Conservation (phyloP, 768 basidiomycete genomes). For the Dentipellis sp. region DNA sequence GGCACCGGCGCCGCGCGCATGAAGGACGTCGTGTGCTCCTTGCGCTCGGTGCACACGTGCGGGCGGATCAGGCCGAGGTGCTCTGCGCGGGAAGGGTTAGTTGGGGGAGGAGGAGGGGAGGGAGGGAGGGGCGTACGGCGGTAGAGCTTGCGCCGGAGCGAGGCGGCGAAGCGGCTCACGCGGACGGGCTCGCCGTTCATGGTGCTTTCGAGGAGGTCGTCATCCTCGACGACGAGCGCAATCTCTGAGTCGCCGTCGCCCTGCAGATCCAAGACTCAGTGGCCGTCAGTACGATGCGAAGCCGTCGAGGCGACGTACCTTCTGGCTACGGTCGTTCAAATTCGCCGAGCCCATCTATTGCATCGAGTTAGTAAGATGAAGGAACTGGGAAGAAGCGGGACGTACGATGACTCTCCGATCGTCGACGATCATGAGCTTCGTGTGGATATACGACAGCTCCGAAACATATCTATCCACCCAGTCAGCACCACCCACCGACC, state of each 20-base stretch:
- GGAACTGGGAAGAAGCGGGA: constrained; percentile 6
- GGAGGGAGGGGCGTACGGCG: constrained; percentile 38
- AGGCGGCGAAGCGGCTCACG: constrained; percentile 75
- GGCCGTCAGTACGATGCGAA: background rate
- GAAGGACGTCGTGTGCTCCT: constrained; percentile 38
- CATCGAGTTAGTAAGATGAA: background rate
- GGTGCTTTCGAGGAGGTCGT: constrained; percentile 57
- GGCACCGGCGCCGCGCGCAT: constrained; percentile 76
- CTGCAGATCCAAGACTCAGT: constrained; percentile 22
- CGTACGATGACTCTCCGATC: constrained; percentile 82
- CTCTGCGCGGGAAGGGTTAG: constrained; percentile 34
- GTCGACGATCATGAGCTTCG: constrained; percentile 92
- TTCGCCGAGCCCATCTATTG: constrained; percentile 90
- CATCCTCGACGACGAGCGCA: constrained; percentile 84
- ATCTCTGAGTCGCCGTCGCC: constrained; percentile 96
- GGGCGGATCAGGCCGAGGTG: constrained; percentile 81
- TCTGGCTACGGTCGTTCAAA: constrained; percentile 81
- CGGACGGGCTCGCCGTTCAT: constrained; percentile 75
- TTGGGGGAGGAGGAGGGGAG: background rate
- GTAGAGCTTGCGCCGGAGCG: constrained; percentile 76
- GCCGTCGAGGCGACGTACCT: constrained; percentile 26
- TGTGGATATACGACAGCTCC: constrained; percentile 78
- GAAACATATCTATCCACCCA: constrained; percentile 57
- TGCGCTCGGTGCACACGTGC: constrained; percentile 41
- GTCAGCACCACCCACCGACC: background rate